Evolutionary conservation across 2,329 filamentous ascomycete species (phyloP), one percentile per base, ranked within the genome.

Genomic region (Hypoxylon sp.): DNA sequence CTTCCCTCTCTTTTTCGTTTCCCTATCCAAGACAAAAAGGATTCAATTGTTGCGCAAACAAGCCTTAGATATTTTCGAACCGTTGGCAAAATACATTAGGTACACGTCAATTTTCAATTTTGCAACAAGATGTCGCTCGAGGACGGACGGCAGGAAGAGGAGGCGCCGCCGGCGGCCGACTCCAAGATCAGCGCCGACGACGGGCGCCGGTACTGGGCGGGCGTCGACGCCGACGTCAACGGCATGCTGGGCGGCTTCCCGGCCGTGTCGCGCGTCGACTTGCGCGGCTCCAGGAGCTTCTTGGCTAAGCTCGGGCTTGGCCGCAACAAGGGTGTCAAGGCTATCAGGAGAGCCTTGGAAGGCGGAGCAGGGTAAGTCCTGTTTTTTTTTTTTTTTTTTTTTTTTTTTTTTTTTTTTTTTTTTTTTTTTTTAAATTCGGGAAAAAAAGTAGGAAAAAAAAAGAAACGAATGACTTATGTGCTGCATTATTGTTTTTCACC

Each of bases 211-310:
- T 84, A 84, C 70, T 84, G 81, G 82, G 69, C 81, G 48, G 66
- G 69, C 18, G 67, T 79, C 48, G 72, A 73, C 1, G 76, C 79
- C 37, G 75, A 80, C 47, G 74, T 78, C 42, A 83, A 89, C 67
- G 91, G 91, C 69, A 93, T 95, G 88, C 87, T 96, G 1, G 92
- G 91, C 60, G 90, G 93, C 74, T 78, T 79, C 55, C 72, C 78
- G 10, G 81, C 86, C 72, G 82, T 90, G 69, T 88, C 86, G 27
- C 83, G 85, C 60, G 82, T 89, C 58, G 91, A 93, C 72, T 79
- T 94, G 6, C 85, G 87, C 66, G 87, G 87, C 33, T 91, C 87
- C 3, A 81, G 84, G 65, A 87, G 81, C 69, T 92, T 93, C 72
- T 77, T 92, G 35, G 82, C 85, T 37, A 92, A 92, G 73, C 75